Evolutionary conservation across 2,329 filamentous ascomycete species (phyloP).

Genomic region (Hirsutella thompsonii): DNA sequence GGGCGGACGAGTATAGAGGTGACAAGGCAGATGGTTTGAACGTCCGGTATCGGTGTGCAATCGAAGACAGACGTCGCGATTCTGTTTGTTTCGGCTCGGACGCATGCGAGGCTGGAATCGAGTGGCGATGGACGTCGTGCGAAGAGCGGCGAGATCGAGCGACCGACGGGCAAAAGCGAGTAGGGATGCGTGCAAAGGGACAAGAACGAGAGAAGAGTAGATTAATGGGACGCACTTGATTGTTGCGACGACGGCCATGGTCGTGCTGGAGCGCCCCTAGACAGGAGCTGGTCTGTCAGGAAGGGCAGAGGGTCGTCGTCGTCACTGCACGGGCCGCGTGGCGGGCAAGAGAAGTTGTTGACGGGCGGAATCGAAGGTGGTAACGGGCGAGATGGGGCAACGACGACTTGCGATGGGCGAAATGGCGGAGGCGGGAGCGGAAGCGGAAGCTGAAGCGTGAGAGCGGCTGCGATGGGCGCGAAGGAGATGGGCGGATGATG

Average conservation of each 20-base stretch:
- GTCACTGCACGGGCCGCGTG: background rate
- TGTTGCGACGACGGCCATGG: slow-evolving; percentile 49
- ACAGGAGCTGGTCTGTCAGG: slow-evolving; percentile 17
- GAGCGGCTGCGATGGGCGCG: background rate
- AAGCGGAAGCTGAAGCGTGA: background rate
- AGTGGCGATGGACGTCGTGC: background rate
- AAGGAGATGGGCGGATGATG: background rate
- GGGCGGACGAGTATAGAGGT: too few species aligned
- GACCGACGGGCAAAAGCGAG: background rate
- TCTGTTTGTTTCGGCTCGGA: too few species aligned
- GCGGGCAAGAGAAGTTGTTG: background rate
- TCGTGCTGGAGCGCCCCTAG: slow-evolving; percentile 24
- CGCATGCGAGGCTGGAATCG: background rate
- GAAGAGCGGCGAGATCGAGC: background rate
- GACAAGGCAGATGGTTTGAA: too few species aligned
- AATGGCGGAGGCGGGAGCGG: background rate
- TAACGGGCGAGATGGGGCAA: background rate
- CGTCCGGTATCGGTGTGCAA: too few species aligned
- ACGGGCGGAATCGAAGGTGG: too few species aligned
- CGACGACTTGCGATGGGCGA: background rate
- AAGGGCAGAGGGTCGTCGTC: background rate
- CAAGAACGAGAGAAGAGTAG: background rate
- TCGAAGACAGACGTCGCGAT: too few species aligned
- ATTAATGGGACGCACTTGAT: slow-evolving; percentile 40
- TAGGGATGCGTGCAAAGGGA: slow-evolving; percentile 5